Evolutionary conservation across 768 basidiomycete species (phyloP).

Genomic region (Podaxis sp.): DNA sequence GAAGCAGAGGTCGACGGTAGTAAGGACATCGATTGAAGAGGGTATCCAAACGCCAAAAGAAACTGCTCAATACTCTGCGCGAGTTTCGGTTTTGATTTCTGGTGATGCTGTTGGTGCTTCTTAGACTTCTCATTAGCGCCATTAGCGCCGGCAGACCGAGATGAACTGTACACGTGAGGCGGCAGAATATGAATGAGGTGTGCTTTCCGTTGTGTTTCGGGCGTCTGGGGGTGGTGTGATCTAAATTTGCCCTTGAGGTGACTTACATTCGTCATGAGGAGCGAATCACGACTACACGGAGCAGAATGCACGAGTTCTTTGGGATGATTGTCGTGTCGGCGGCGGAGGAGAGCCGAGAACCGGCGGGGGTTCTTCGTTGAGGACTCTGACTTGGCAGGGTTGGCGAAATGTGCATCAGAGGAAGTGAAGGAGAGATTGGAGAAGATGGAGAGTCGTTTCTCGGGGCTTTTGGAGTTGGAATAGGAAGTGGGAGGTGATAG

Average conservation of each 20-base stretch:
- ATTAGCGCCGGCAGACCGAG: neutral
- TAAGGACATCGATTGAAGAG: constrained; percentile 15
- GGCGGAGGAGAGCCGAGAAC: constrained; percentile 12
- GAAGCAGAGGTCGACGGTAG: constrained; percentile 10
- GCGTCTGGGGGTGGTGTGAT: neutral
- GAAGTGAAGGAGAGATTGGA: neutral
- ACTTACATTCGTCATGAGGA: neutral
- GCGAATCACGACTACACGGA: constrained; percentile 5
- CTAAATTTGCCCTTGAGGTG: constrained; percentile 2
- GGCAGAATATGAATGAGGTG: constrained; percentile 28
- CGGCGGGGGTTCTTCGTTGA: constrained; percentile 1
- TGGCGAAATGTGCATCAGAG: neutral
- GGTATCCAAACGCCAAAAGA: constrained; percentile 34
- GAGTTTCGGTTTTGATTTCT: constrained; percentile 29
- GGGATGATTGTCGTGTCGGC: neutral
- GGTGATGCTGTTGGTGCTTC: neutral
- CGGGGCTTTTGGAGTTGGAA: neutral
- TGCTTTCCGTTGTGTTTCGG: constrained; percentile 3
- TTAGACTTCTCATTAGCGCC: neutral
- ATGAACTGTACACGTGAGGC: constrained; percentile 4
- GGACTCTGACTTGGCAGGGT: neutral
- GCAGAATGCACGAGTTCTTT: neutral
- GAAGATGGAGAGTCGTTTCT: neutral
- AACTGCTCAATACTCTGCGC: constrained; percentile 40
- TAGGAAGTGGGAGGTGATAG: neutral